Base-by-base conservation (phyloP, 495 filamentous ascomycete species). In the Daldinia concentrica region DNA sequence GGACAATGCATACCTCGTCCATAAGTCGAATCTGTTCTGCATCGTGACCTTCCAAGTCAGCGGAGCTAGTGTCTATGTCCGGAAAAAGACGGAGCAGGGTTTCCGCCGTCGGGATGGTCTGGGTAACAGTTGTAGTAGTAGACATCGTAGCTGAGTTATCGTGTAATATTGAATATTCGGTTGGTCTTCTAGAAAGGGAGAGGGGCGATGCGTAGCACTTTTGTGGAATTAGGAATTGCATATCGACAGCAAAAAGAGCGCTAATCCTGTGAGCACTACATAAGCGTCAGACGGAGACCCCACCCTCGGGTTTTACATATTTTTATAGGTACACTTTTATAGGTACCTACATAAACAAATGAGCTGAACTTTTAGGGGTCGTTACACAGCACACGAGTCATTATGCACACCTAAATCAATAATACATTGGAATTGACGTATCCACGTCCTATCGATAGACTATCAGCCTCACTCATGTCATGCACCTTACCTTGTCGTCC, bases 1-100 rank as follows among this genome's bases (percentile, higher is more conserved):
- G 79, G 15, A 99, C 95, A 77, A 99, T 99, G 85, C 95, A 99
- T 7, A 99, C 92, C 82, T 99, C 95, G 67, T 99, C 96, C 95
- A 99, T 99, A 72, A 99, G 82, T 29, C 94, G 90, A 68, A 97
- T 94, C 80, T 99, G 95, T 80, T 98, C 95, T 77, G 92, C 95
- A 83, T 99, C 95, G 85, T 98, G 96, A 51, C 95, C 95, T 58
- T 89, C 89, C 60, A 94, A 84, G 60, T 82, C 83, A 45, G 92
- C 84, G 48, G 94, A 89, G 62, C 87, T 90, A n/a, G 93, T 94
- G 81, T 97, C 92, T 77, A 99, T 96, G 66, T 98, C 95, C 30
- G 95, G 95, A 80, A 99, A 98, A 39, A 98, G 86, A 45, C 88
- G 90, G 66, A 95, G 86, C 58, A 98, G 91, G 68, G 91, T 94